A percentile compares a stretch with the other conserved stretches of the same genome.
These are phyloP conservation scores for Exophiala alcalophila DNA, from an alignment of 2,329 filamentous ascomycete species.

Conservation along the genomic window DNA sequence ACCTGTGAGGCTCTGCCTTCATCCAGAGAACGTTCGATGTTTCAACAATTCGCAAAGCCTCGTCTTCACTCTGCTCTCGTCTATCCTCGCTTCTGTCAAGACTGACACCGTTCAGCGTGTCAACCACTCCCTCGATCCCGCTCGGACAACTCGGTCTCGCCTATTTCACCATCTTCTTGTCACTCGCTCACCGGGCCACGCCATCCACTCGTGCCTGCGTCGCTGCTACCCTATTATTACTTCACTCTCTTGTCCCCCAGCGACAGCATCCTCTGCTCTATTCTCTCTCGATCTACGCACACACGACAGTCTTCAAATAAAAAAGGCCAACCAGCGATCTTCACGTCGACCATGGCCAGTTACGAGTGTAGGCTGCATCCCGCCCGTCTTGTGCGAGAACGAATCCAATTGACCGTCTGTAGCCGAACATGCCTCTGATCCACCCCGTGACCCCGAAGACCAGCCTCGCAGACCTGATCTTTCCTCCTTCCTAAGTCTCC, in stretches of 20 bases:
- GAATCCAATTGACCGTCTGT: constrained; percentile 6
- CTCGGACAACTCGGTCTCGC: no score
- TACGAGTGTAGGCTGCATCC: constrained; percentile 29
- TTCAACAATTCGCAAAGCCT: no score
- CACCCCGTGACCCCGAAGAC: constrained; percentile 13
- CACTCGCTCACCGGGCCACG: constrained; percentile 11
- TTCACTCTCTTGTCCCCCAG: constrained; percentile 2
- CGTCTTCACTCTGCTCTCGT: no score
- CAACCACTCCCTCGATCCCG: no score
- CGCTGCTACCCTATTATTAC: constrained; percentile 5
- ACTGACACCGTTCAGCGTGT: no score
- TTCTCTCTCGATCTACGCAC: constrained; percentile 1
- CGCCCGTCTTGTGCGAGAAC: background rate
- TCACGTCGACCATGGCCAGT: constrained; percentile 30
- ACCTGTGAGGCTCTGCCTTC: no score
- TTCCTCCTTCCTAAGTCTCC: constrained; percentile 62
- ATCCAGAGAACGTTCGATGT: no score
- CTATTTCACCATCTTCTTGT: background rate
- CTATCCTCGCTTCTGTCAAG: no score
- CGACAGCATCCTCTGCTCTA: no score
- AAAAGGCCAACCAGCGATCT: no score
- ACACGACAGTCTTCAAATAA: no score
- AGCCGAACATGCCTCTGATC: constrained; percentile 31
- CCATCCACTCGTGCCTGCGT: constrained; percentile 25
- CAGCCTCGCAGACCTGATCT: constrained; percentile 59